Base-by-base conservation (phyloP, 176 grass and related monocot species). In the Oryza brachyantha region DNA sequence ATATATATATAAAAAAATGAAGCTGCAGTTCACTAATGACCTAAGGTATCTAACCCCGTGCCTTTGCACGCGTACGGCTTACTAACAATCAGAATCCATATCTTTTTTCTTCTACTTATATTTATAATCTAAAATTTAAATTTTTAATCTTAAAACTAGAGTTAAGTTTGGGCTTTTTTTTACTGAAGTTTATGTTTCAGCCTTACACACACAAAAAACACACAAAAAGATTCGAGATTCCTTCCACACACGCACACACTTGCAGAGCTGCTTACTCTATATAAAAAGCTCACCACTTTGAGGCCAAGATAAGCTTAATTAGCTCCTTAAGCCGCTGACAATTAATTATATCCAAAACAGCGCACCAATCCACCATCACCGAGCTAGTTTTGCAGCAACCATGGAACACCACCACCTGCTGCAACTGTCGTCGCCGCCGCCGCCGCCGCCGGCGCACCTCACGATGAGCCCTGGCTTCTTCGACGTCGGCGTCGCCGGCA, bases 401-500 rank as follows among this genome's bases (percentile, higher is more conserved):
- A 68, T 61, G 46, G 45, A 81, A 46, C 13, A 75, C 70, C 70
- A 81, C 57, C 55, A 26, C 50, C 55, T 78, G 8, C 66, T 85
- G 42, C 42, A 57, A 8, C 34, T 21, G 19, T 55, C 72, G 2
- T 22, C 58, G 35, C 25, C 70, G 14, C 42, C 3, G 2, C 29
- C 58, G 35, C 25, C 70, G 14, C 42, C 3, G 5, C 34, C 57
- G 34, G 69, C 78, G 12, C 80, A 74, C 70, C 64, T 83, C 27
- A 65, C 81, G 74, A 40, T 70, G 64, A 64, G 58, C 64, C 25
- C 71, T 7, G 54, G 43, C 27, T 79, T 86, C 41, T 75, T 76
- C 13, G 63, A 63, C 40, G 75, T 75, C 22, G 68, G 5, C 55
- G 29, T 0, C 52, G n/a, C 0, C n/a, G 29, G 5, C 21, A 8